Conservation (phyloP, 202 grass and related monocot genomes). For the Musa balbisiana region DNA sequence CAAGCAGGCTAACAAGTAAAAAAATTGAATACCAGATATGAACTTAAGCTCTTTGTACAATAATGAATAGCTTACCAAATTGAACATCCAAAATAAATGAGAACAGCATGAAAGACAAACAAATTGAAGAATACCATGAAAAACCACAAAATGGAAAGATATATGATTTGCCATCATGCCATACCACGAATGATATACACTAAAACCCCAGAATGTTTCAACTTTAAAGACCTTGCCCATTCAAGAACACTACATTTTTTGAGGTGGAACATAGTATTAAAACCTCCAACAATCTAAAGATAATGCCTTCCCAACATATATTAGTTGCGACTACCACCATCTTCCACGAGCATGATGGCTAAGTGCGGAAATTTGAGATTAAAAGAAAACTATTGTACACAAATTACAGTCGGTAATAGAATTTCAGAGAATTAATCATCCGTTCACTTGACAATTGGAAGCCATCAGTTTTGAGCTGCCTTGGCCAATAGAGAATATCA, state of each 20-base stretch:
- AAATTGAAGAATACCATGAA: too few relatives aligned
- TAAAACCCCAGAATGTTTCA: background rate
- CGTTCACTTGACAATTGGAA: background rate
- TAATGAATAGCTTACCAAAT: too few relatives aligned
- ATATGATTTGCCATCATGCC: too few relatives aligned
- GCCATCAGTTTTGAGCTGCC: background rate
- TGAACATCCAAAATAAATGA: too few relatives aligned
- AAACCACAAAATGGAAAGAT: too few relatives aligned
- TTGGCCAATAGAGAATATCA: conserved; percentile 11
- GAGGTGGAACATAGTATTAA: background rate
- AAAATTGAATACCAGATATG: too few relatives aligned
- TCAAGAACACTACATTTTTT: background rate
- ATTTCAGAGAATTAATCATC: background rate
- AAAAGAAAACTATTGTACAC: background rate
- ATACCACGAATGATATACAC: background rate
- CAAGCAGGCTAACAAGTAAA: too few relatives aligned
- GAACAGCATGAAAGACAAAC: too few relatives aligned
- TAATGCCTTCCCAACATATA: background rate
- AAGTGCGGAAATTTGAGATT: background rate
- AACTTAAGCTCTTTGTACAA: too few relatives aligned
- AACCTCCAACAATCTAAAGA: background rate
- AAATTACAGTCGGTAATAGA: background rate
- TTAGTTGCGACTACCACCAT: background rate
- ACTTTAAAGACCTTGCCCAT: background rate
- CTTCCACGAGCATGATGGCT: background rate